Evolutionary conservation across 305 asterid genomes (phyloP), one percentile per base, ranked within the genome.

Genomic region (Fraxinus sp.): DNA sequence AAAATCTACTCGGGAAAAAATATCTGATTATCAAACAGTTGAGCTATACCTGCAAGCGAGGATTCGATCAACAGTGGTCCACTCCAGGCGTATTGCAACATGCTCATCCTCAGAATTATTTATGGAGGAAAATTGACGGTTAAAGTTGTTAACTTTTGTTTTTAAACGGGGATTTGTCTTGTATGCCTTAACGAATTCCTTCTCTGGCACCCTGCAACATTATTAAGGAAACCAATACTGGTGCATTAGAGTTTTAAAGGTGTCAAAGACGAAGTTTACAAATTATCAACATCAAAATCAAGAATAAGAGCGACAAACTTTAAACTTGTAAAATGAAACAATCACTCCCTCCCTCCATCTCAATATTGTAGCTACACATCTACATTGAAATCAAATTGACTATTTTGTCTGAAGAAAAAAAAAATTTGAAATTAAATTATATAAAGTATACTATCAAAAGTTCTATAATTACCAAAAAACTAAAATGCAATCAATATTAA

Each of bases 31-130:
- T 76, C 78, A 44, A 87, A 82, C 78, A 36, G 39, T 80, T 74
- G 13, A 16, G 62, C 8, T 52, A 52, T 74, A 96, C 99, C 98
- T 96, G 98, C 93, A 85, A 78, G 97, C 90, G 79, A 96, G 91
- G 85, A 96, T 84, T 71, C 99, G 94, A 81, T 96, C 99, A 82
- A 94, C 97, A 28, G 95, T 90, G 11, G 97, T 96, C 99, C 99
- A 96, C 32, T 96, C 99, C 4, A 97, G 93, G 85, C 98, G 93
- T 83, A 96, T 91, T 73, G 99, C 94, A 36, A 91, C 90, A 82
- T 79, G 86, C 13, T 96, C 99, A 85, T 95, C 99, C 36, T 92
- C 99, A 52, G 89, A 80, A 76, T 87, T 90, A 88, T 87, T 91
- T 35, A 91, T 86, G 66, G 98, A 89, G 35, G 95, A 89, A 87